Evolutionary conservation across 805 yeast species (phyloP), one percentile per base, ranked within the genome.

Genomic region (Sugiyamaella lignohabitans): DNA sequence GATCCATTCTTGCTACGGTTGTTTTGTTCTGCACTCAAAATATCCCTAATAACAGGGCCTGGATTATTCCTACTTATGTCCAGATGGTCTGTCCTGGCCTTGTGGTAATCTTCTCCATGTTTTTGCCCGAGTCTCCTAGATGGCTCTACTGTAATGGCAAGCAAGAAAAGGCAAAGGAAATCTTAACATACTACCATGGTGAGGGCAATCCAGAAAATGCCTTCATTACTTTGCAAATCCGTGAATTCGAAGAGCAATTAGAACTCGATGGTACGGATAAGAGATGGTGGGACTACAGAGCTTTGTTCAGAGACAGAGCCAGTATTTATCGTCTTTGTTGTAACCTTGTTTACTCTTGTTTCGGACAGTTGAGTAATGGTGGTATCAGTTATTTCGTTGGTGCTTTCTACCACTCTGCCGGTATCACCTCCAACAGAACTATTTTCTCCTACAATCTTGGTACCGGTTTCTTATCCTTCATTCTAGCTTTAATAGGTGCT

Each of bases 361-460:
- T 46, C 21, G 48, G 47, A 3, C 52, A 49, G 41, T 44, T 43
- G 42, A 49, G 54, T 16, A 47, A 48, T 20, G 57, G 56, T 14
- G 52, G 49, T 38, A 46, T 53, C 20, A 41, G 53, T 1, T 53
- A 55, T 42, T 55, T 47, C 45, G 35, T 50, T 10, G 43, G 43
- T 14, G 52, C 44, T 11, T 39, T 52, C 24, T 30, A 40, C n/a
- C 47, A 50, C 44, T 40, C 53, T n/a, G 50, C 53, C 11, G 55
- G 55, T 21, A 40, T 48, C 30, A 39, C 48, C 4, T 40, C 23
- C 20, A 34, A 37, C 20, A 19, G n/a, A 11, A 60, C 32, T 59
- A 63, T 45, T 60, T 65, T 27, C 49, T 49, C 43, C 42, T 47
- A 39, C 45, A 53, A 44, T 42, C 19, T 51, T 16, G 54, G 52